Evolutionary conservation across 768 basidiomycete species (phyloP), one percentile per base, ranked within the genome.

Genomic region (Tulasnella sp.): DNA sequence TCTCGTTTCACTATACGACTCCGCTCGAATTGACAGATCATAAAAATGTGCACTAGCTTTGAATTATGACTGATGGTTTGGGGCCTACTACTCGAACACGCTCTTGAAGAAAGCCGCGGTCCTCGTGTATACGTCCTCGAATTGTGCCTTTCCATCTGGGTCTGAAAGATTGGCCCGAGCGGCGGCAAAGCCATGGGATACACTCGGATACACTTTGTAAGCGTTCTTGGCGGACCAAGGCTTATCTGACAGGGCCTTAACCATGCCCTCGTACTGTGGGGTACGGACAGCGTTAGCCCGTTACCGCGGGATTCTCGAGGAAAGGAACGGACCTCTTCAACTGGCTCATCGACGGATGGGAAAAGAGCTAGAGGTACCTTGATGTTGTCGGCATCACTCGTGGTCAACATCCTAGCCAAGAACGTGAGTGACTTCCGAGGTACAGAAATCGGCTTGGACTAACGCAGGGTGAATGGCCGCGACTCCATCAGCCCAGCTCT

Each of bases 381-480:
- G 59, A 89, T 77, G 59, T 83, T 83, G 3, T 82, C 78, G 3
- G 83, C 86, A 75, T 89, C 88, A 3, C 80, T 39, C 22, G 71
- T 62, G 2, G 62, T 40, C 80, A 19, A 79, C 80, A 26, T 82
- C 83, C 62, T 88, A 76, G 85, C 87, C 85, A 16, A 85, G 87
- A 72, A 2, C 14, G 19, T 19, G 47, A 12, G 26, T 64, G 19
- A 35, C 67, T 47, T 7, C 39, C 36, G n/a, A 59, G 14, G 16
- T 29, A 41, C 14, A 39, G 47, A 14, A 16, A 44, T 47, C 26
- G 3, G 17, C 39, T 59, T n/a, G 17, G 44, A 78, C 85, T 78
- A 72, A 88, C 88, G 86, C 86, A 37, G 88, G 88, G 75, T 88
- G 87, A 52, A 86, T 76, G 34, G 84, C 82, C 5, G 85, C 81